Evolutionary conservation across 1,284 basidiomycete species (phyloP), one percentile per base, ranked within the genome.

Genomic region (Mycosarcoma mackinlayi): DNA sequence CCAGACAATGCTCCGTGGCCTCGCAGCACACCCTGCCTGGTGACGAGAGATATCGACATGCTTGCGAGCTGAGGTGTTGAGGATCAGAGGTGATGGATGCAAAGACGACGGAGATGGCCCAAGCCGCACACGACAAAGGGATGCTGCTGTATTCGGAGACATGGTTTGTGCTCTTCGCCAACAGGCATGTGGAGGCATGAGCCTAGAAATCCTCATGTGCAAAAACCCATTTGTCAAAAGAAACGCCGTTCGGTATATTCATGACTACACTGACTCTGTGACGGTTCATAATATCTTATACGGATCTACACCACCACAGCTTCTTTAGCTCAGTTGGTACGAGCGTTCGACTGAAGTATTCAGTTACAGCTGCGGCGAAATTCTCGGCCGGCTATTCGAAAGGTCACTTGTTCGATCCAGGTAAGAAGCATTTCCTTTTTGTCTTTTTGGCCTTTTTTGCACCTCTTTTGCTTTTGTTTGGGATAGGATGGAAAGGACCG

Each of bases 241-340:
- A n/a, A n/a, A n/a, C n/a, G n/a, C n/a, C n/a, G n/a, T n/a, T n/a
- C n/a, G n/a, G n/a, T n/a, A n/a, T n/a, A n/a, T n/a, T n/a, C n/a
- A n/a, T n/a, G n/a, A n/a, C n/a, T n/a, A n/a, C n/a, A n/a, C n/a
- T n/a, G n/a, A n/a, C n/a, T n/a, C n/a, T n/a, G n/a, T n/a, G n/a
- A n/a, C n/a, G n/a, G n/a, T n/a, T n/a, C n/a, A n/a, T n/a, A n/a
- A n/a, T n/a, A n/a, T n/a, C n/a, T n/a, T n/a, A n/a, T n/a, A n/a
- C n/a, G n/a, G n/a, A n/a, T n/a, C n/a, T n/a, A n/a, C n/a, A n/a
- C n/a, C n/a, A n/a, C n/a, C n/a, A n/a, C n/a, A n/a, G 66, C 66
- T 69, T 64, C 56, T 60, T 59, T 72, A 72, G 68, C 68, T 72
- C 68, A 72, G 68, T 58, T 72, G 68, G 68, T 72, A 72, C 68